Conservation (phyloP, 192 early-diverging fungal genomes). For the Backusella tarrabulga region DNA sequence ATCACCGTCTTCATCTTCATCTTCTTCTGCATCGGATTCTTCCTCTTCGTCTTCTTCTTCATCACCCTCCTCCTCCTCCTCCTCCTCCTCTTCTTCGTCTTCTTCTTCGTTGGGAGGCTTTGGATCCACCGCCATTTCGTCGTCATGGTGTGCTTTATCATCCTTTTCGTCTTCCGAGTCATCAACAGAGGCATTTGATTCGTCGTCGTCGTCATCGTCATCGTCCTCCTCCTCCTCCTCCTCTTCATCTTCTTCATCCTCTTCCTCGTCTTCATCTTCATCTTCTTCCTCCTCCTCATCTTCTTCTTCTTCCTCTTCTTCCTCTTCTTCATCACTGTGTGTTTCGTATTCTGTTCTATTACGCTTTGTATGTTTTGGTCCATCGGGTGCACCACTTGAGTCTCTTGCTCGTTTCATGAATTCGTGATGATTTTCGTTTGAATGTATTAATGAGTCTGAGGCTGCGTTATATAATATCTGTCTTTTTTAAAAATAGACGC, state of each 20-base stretch:
- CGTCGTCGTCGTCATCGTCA: not conserved
- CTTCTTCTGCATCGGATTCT: conserved; percentile 24
- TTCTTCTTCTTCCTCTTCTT: not conserved
- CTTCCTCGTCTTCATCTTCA: conserved; percentile 12
- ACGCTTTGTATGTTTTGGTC: conserved; percentile 12
- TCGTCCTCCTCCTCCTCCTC: not conserved
- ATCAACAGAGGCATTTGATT: not conserved
- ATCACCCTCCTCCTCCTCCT: conserved; percentile 13
- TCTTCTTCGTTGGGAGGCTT: conserved; percentile 30
- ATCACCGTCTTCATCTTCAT: conserved; percentile 3
- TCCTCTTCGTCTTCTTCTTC: conserved; percentile 13
- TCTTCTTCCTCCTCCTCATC: not conserved
- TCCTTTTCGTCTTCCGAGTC: conserved; percentile 1
- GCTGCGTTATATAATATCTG: conserved; percentile 14
- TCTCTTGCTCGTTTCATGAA: conserved; percentile 3
- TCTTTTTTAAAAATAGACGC: not conserved
- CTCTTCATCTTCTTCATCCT: conserved; percentile 22
- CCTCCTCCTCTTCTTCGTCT: conserved; percentile 37
- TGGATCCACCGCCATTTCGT: not conserved
- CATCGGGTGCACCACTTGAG: not conserved
- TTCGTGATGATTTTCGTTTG: not conserved
- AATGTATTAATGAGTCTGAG: not conserved
- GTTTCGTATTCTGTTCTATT: conserved; percentile 18
- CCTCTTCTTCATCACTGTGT: conserved; percentile 19
- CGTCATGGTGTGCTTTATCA: not conserved